phyloP scores from a whole-genome alignment of 129 eudicot species.

The Escallonia herrerae region DNA sequence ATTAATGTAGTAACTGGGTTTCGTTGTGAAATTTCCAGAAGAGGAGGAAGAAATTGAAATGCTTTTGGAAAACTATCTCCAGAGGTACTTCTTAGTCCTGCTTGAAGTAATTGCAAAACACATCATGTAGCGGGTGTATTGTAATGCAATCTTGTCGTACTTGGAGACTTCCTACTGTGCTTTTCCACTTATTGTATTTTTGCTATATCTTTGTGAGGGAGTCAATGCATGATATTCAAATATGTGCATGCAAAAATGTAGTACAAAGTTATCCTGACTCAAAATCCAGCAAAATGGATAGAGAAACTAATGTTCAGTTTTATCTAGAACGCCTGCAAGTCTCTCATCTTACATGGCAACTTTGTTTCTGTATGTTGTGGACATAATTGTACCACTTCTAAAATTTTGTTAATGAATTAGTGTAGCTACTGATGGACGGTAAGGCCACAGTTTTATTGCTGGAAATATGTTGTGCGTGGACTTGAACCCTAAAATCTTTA shows the following conservation, averaged over 20 bases:
- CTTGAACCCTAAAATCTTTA: too few species aligned
- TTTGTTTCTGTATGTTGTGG: neutral
- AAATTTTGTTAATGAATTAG: neutral
- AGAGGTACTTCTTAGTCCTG: slow-evolving; percentile 38
- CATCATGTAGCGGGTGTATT: neutral
- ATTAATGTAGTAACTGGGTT: neutral
- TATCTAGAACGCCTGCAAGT: neutral
- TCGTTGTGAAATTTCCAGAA: slow-evolving; percentile 42
- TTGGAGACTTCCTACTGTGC: neutral
- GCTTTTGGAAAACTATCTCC: slow-evolving; percentile 94
- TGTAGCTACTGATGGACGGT: neutral
- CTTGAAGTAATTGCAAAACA: slow-evolving; percentile 8
- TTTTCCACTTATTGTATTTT: neutral
- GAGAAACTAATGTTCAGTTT: neutral
- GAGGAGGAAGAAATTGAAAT: slow-evolving; percentile 99
- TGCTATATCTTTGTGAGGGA: too few species aligned
- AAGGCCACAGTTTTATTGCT: too few species aligned
- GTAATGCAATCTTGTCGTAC: neutral
- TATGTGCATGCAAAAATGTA: neutral
- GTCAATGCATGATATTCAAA: neutral
- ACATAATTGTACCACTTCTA: neutral
- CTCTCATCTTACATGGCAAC: neutral
- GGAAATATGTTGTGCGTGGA: too few species aligned
- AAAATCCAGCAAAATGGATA: neutral
- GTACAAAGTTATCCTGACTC: neutral